Evolutionary conservation across 805 yeast genomes (phyloP).

Genomic region (Barnettozyma botsteinii): DNA sequence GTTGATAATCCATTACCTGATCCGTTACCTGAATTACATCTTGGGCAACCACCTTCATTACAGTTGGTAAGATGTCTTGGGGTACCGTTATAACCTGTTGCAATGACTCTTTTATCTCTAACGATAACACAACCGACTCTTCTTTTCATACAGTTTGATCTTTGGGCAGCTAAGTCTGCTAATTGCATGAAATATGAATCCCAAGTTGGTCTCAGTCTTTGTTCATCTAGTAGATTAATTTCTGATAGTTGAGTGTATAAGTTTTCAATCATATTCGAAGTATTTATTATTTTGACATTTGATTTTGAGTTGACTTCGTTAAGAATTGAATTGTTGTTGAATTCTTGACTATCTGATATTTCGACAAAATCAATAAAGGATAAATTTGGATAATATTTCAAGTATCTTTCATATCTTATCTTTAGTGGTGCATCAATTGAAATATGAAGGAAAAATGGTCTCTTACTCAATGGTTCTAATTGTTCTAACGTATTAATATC

Average conservation of each 20-base stretch:
- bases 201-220: conserved; percentile 87
- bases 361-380: conserved; percentile 33
- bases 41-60: conserved; percentile 89
- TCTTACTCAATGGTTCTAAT: conserved; percentile 44
- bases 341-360: conserved; percentile 31
- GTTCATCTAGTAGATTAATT: conserved; percentile 42
- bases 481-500: conserved; percentile 39
- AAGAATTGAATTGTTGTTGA: conserved; percentile 23
- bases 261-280: conserved; percentile 30
- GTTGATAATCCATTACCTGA: conserved; percentile 68
- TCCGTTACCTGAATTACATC: conserved; percentile 71
- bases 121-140: conserved; percentile 96
- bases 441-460: conserved; percentile 83
- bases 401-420: conserved; percentile 34
- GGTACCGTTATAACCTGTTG: conserved; percentile 98
- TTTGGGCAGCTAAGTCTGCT: conserved; percentile 86
- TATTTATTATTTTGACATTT: conserved; percentile 53
- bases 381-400: conserved; percentile 24
- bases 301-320: conserved; percentile 44
- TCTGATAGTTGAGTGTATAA: conserved; percentile 35
- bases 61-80: conserved; percentile 86
- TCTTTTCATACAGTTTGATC: conserved; percentile 96
- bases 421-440: conserved; percentile 68
- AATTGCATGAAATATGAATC: conserved; percentile 92
- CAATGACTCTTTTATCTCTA: conserved; percentile 75